Conservation (phyloP, 768 basidiomycete species). For the Lactarius sp. region DNA sequence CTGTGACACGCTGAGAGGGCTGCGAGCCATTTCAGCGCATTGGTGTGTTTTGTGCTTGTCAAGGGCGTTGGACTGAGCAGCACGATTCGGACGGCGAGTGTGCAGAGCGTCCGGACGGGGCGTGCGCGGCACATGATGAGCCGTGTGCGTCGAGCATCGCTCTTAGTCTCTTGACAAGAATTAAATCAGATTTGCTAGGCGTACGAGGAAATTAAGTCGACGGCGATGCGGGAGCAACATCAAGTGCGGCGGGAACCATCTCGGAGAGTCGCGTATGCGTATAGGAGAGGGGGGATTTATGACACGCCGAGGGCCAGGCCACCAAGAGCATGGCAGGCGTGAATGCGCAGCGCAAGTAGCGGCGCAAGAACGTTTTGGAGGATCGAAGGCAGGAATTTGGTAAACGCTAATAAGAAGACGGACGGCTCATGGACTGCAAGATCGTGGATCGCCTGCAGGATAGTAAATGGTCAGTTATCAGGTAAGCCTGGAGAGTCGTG, state of each 20-base stretch:
- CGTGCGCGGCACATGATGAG: conserved; percentile 63
- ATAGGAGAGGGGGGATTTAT: conserved; percentile 41
- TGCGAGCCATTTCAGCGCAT: conserved; percentile 47
- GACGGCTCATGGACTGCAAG: conserved; percentile 56
- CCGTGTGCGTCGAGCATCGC: conserved; percentile 53
- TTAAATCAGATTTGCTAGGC: conserved; percentile 37
- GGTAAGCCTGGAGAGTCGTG: background rate
- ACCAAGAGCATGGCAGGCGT: conserved; percentile 72
- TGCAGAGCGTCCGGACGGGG: conserved; percentile 71
- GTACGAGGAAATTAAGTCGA: conserved; percentile 34
- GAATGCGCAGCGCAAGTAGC: conserved; percentile 57
- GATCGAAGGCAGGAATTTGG: conserved; percentile 54
- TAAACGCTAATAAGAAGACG: conserved; percentile 67
- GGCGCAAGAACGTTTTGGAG: conserved; percentile 59
- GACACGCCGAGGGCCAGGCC: conserved; percentile 57
- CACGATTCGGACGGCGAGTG: conserved; percentile 59
- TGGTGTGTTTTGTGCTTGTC: conserved; percentile 40
- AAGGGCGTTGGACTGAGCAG: conserved; percentile 56
- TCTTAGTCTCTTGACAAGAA: conserved; percentile 61
- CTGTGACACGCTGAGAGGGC: conserved; percentile 54
- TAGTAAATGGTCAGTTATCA: conserved; percentile 5
- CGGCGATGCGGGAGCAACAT: conserved; percentile 31
- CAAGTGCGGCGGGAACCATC: conserved; percentile 45
- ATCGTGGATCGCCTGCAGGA: conserved; percentile 63
- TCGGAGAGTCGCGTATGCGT: conserved; percentile 52